phyloP scores from a whole-genome alignment of 2,329 filamentous ascomycete species.

The Claviceps arundinis region DNA sequence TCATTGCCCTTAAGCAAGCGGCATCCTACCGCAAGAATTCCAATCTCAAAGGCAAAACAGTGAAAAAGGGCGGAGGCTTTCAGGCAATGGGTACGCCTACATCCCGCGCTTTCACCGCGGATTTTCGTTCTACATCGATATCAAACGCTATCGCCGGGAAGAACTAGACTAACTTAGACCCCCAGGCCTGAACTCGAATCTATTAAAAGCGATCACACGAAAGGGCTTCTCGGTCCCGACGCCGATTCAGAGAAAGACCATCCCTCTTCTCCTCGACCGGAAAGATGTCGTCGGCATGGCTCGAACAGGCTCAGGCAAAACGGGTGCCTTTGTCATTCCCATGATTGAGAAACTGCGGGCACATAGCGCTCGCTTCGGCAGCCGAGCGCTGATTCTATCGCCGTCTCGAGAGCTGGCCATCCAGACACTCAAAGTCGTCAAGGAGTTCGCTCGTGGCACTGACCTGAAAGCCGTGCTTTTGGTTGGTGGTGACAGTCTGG shows the following conservation, averaged over 20 bases:
- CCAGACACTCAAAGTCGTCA: conserved; percentile 91
- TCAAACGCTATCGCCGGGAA: background rate
- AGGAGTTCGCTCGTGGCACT: conserved; percentile 81
- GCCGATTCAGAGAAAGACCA: conserved; percentile 93
- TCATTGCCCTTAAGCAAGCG: conserved; percentile 79
- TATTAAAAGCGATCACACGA: conserved; percentile 80
- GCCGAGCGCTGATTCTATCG: conserved; percentile 76
- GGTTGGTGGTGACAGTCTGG: conserved; percentile 87
- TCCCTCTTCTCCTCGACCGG: conserved; percentile 76
- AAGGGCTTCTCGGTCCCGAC: conserved; percentile 96
- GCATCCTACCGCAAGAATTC: conserved; percentile 76
- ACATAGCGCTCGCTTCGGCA: conserved; percentile 77
- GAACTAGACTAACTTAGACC: background rate
- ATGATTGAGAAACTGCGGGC: conserved; percentile 91
- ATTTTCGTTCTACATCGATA: background rate
- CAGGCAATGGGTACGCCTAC: conserved; percentile 66
- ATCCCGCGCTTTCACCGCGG: background rate
- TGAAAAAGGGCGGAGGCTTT: conserved; percentile 93
- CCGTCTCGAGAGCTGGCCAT: conserved; percentile 88
- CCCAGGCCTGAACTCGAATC: conserved; percentile 58
- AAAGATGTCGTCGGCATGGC: conserved; percentile 99
- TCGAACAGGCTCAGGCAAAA: conserved; percentile 96
- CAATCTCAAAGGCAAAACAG: conserved; percentile 70
- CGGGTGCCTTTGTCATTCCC: conserved; percentile 92
- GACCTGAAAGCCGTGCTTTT: conserved; percentile 83